Evolutionary conservation across 768 basidiomycete genomes (phyloP), one percentile per base, ranked within the genome.

Genomic region (Leccinum uliginosum): DNA sequence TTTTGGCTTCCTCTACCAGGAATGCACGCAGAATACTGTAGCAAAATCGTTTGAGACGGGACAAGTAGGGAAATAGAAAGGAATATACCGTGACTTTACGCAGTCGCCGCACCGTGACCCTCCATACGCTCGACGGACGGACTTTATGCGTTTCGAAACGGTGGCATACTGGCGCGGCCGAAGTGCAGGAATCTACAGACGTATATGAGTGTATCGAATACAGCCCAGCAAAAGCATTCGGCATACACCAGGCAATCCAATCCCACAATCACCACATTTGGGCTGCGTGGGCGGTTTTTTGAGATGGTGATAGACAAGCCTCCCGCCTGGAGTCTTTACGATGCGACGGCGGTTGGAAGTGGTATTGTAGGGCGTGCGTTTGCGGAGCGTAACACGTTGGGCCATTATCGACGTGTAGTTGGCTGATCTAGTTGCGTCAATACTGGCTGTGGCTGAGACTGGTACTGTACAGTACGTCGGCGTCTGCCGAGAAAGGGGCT

Each of bases 1-100:
- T 98, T 82, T 98, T 98, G 46, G 97, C 97, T 81, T 99, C 97
- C 82, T 98, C 97, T 40, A 99, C 91, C 59, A 99, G 78, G 87
- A 99, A 99, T 61, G 97, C 94, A 58, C 97, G 91, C 66, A 98
- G 88, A 67, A 99, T 95, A 61, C 97, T 98, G 61, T 7, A 23
- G 6, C 40, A 38, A 45, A n/a, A 38, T 21, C 11, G 21, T n/a
- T n/a, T 51, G 17, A 58, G 29, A 55, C 6, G 21, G 11, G 38
- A 49, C 40, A 12, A 23, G 47, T 49, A n/a, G 56, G n/a, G 26
- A 30, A 24, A 30, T 12, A 26, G 15, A 29, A 54, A 11, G n/a
- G 32, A 3, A 80, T 84, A 55, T 68, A 96, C 95, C 94, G 87
- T 61, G 91, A 89, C 78, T 91, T 94, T 54, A 97, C 94, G 72